phyloP scores from a whole-genome alignment of 345 rosid genomes.

The Hypericum androsaemum region DNA sequence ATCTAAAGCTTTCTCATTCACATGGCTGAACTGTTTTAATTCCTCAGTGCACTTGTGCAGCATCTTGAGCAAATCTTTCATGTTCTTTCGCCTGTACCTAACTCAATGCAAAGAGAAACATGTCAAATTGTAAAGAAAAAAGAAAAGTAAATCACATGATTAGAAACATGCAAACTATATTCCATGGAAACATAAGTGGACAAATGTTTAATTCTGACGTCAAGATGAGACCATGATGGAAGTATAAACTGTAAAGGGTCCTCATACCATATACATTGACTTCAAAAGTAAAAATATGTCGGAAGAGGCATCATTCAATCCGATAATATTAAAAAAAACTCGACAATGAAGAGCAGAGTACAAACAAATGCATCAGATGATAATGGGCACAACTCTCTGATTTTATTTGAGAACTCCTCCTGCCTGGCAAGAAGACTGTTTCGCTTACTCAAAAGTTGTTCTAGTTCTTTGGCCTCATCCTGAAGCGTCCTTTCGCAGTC shows the following conservation, averaged over 20 bases:
- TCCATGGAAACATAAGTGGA: too few species aligned
- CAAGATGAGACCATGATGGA: too few species aligned
- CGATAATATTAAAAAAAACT: background rate
- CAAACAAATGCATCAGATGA: conserved; percentile 86
- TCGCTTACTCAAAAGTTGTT: conserved; percentile 60
- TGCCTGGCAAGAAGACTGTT: conserved; percentile 68
- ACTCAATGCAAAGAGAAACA: conserved; percentile 11
- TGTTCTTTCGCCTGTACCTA: conserved; percentile 62
- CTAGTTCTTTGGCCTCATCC: conserved; percentile 71
- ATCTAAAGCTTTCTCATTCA: conserved; percentile 94
- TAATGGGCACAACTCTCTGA: conserved; percentile 80
- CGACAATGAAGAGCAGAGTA: conserved; percentile 12
- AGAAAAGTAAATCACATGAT: too few species aligned
- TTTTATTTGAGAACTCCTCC: conserved; percentile 79
- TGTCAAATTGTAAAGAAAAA: background rate
- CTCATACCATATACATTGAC: too few species aligned
- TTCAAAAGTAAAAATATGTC: too few species aligned
- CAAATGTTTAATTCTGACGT: too few species aligned
- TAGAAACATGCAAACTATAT: too few species aligned
- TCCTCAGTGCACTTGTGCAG: conserved; percentile 82
- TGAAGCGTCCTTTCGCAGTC: conserved; percentile 57
- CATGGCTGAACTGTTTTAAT: conserved; percentile 93
- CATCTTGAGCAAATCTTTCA: conserved; percentile 89
- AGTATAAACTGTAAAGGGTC: too few species aligned
- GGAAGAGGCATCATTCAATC: background rate